Base-by-base conservation (phyloP, 768 basidiomycete genomes). In the Boletus coccyginus region DNA sequence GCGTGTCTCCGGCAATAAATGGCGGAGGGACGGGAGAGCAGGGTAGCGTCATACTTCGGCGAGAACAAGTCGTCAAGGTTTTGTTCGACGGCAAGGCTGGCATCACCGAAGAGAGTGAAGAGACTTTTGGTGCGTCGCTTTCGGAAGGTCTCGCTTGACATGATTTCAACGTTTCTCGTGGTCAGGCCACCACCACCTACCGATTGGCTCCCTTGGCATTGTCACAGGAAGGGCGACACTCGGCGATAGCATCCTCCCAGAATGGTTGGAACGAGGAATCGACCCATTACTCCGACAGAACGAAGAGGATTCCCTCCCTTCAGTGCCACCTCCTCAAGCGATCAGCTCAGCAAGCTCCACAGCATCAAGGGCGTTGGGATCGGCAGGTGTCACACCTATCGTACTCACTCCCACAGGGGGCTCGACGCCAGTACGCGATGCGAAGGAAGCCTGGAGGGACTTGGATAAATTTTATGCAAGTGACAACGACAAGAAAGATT, bases 251-350 rank as follows among this genome's bases (percentile, higher is more conserved):
- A 49, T 76, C 53, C 71, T 96, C 0, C 91, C 92, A 0, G 92
- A 92, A 63, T 97, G 95, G 95, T 78, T 90, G 7, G 92, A 95
- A 69, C 78, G 83, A 52, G 94, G 93, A 0, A 91, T 91, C 5
- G 91, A 94, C 61, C 74, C 90, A 2, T 77, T 81, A 0, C 72
- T 98, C 53, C 81, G 95, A 55, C 88, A 93, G 57, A 77, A 74
- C 19, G 81, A 80, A 45, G 85, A 87, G 11, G 87, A 88, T 53
- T 61, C 61, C 1, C 65, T 65, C n/a, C 65, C 61, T 2, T 32
- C 42, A 24, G 67, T 71, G 33, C 68, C 73, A 21, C 66, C 65
- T 9, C 66, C 70, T 19, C 72, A 73, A 35, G 77, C 79, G 2
- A 72, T 81, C 43, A 77, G 77, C n/a, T 61, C 81, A 68, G 46